These are phyloP conservation scores for Nemania abortiva DNA, from an alignment of 2,329 filamentous ascomycete genomes.

Conservation along the genomic window DNA sequence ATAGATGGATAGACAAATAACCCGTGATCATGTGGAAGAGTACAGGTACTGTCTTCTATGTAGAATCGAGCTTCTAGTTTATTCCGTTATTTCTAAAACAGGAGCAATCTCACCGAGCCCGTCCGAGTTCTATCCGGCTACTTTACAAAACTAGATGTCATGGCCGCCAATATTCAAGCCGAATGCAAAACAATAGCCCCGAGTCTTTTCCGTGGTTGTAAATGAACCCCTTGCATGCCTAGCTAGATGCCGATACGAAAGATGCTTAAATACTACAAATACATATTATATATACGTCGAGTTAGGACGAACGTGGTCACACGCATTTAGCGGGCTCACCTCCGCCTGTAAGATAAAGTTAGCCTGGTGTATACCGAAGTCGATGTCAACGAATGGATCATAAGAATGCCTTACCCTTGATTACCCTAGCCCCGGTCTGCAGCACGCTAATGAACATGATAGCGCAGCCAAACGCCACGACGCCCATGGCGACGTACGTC, in stretches of 20 bases:
- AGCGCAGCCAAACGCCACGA: slow-evolving; percentile 80
- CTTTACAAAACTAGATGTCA: slow-evolving; percentile 5
- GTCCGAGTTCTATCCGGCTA: background rate
- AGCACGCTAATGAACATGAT: slow-evolving; percentile 87
- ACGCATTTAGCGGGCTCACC: slow-evolving; percentile 49
- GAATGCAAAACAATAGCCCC: background rate
- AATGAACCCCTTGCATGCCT: slow-evolving; percentile 20
- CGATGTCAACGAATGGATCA: background rate
- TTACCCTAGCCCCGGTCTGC: slow-evolving; percentile 78
- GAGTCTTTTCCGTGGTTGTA: slow-evolving; percentile 7
- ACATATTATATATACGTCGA: slow-evolving; percentile 26
- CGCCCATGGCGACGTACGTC: slow-evolving; percentile 76
- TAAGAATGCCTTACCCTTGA: slow-evolving; percentile 56
- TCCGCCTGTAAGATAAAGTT: slow-evolving; percentile 44
- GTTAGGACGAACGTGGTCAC: slow-evolving; percentile 36
- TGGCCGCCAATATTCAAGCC: background rate
- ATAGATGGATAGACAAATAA: background rate
- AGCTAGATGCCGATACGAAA: slow-evolving; percentile 8
- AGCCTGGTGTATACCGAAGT: slow-evolving; percentile 25
- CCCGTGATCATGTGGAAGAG: background rate
- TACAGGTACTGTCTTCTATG: background rate
- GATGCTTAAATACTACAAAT: slow-evolving; percentile 28
- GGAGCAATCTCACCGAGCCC: background rate
- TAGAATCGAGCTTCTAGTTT: slow-evolving; percentile 1
- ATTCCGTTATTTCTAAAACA: slow-evolving; percentile 10